phyloP scores from a whole-genome alignment of 1,284 basidiomycete genomes.

The Xerocomus nothofagi region DNA sequence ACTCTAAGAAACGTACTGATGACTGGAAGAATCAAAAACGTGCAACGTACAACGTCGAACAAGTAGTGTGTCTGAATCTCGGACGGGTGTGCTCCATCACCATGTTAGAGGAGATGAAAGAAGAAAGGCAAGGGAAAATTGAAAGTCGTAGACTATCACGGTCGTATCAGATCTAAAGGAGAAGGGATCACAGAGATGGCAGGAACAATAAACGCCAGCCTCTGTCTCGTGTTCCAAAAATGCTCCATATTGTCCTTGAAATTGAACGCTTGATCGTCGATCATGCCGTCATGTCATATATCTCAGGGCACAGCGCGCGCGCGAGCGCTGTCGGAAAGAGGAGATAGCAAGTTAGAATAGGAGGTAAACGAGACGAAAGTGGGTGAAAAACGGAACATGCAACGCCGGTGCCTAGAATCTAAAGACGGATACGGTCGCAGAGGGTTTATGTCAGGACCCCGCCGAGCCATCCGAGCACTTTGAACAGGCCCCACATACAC shows the following conservation, averaged over 20 bases:
- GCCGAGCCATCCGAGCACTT: conserved; percentile 37
- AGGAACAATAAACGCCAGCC: not conserved
- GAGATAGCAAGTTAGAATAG: not conserved
- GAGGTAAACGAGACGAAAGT: not conserved
- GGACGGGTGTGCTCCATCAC: too few relatives aligned
- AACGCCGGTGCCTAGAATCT: not conserved
- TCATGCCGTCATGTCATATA: not conserved
- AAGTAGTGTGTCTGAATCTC: too few relatives aligned
- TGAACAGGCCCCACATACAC: conserved; percentile 74
- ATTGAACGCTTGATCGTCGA: conserved; percentile 1
- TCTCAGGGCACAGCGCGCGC: not conserved
- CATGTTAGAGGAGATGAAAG: not conserved
- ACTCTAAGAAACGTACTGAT: too few relatives aligned
- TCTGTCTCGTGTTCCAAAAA: not conserved
- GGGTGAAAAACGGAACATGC: not conserved
- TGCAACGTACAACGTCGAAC: too few relatives aligned
- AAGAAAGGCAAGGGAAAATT: not conserved
- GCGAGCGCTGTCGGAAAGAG: not conserved
- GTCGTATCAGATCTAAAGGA: not conserved
- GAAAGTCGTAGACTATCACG: not conserved
- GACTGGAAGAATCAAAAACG: too few relatives aligned
- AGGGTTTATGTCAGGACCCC: conserved; percentile 15
- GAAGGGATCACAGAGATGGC: not conserved
- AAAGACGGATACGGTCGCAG: not conserved
- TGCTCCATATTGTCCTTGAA: not conserved